Evolutionary conservation across 495 filamentous ascomycete genomes (phyloP), one percentile per base, ranked within the genome.

Genomic region (Rostrohypoxylon terebratum): DNA sequence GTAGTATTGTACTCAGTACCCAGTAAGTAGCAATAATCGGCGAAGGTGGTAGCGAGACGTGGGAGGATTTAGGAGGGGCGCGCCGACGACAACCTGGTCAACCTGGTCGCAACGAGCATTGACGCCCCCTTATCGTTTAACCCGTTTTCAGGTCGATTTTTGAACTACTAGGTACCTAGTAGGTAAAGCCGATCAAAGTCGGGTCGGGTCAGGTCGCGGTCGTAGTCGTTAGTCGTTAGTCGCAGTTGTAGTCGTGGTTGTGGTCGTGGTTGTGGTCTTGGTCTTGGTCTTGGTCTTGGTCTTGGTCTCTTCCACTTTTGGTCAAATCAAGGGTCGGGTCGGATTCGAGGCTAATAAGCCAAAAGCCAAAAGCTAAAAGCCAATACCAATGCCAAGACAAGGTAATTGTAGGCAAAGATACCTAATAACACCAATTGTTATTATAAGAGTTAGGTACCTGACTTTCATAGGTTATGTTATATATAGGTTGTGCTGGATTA

Each of bases 61-160:
- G 70, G 70, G 70, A 59, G 64, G 71, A 73, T 69, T 69, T 69
- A 74, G 71, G 71, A 74, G 71, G 71, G 71, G 71, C 62, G 58
- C 66, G 71, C 62, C 71, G 71, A 69, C 71, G 61, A 69, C 71
- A 74, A 74, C 71, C 71, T 66, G 66, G 71, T 74, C 71, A 74
- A 74, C 71, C 71, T 66, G 66, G 71, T 74, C 71, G 71, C 50
- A 62, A 58, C 51, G 34, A 74, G 71, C 71, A 74, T 74, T 74
- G 71, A 74, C 66, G 71, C 55, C 71, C 71, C 66, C 66, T 69
- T 66, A 69, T 74, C 62, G 48, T 58, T 36, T 42, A 67, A n/a
- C 18, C 42, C 42, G 42, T 45, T 45, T 45, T 45, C 18, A 45
- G 42, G 42, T 20, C 42, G 42, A 45, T 45, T 45, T 28, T 28